Base-by-base conservation (phyloP, 352 stramenopile species). In the Phytopythium mirpurense region DNA sequence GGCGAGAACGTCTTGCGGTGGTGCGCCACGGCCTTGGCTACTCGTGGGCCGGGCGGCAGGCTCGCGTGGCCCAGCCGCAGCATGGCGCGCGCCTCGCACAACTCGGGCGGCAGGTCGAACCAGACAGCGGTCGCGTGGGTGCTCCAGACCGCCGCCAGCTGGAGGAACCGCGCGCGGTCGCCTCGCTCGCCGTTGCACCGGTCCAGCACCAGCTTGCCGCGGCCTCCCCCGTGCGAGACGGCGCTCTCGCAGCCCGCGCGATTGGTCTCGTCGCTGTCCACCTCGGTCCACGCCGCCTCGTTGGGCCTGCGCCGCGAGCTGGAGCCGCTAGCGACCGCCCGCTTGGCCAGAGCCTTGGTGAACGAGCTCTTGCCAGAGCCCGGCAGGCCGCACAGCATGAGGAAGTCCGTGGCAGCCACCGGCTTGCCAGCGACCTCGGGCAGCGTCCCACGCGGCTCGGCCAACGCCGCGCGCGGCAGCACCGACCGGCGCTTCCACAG, bases 361-460 rank as follows among this genome's bases (percentile, higher is more conserved):
- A 88, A 88, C n/a, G 77, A 80, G 35, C 71, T 80, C 47, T 88
- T 88, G 0, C 77, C 77, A 0, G 73, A 76, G 3, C 77, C 76
- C 2, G 77, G 77, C 18, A 85, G 43, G 3, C 77, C 77, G 47
- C 74, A 88, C 9, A 88, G 59, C 16, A 88, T 40, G 12, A 88
- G 65, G 9, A 88, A 42, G 50, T 88, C 77, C 1, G 69, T 75
- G 1, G 46, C 42, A 21, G 60, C 62, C 19, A 84, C 14, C 11
- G 62, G 34, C 3, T 49, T 50, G 3, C 77, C 72, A 24, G 54
- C 46, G 23, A 81, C 51, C 14, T 68, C 53, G 7, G 77, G 70
- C 9, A 46, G 49, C 26, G 74, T 86, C 14, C 55, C 53, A 24
- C 55, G 29, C 19, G 65, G 65, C 31, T 88, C 72, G 2, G 19